Base-by-base conservation (phyloP, 192 early-diverging fungal genomes). In the Backusella liffmaniae region DNA sequence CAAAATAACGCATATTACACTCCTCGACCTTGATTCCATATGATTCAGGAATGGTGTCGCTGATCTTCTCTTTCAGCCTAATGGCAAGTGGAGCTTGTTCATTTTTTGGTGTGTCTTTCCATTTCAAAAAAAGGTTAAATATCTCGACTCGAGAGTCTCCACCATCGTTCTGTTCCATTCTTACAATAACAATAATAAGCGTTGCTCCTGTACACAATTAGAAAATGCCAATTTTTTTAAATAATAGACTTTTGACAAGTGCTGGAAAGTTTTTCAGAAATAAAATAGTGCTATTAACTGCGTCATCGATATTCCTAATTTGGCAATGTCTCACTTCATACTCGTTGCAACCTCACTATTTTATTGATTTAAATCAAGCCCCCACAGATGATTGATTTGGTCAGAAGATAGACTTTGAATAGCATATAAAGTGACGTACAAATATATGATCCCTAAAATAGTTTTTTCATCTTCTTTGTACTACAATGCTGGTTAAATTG, bases 21-120 rank as follows among this genome's bases (percentile, higher is more conserved):
- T 62, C 56, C 56, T 62, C 56, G 56, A 62, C 2, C 23, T 62
- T 62, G 21, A 62, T 62, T 62, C 56, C 26, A 62, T 62, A 62
- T 4, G 56, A 62, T 1, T 5, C 10, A 7, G 56, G 56, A 62
- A 62, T 62, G 23, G 56, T 62, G 18, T 29, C 56, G 8, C 56
- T 62, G 26, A 62, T 62, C 56, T 62, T 62, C 56, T 62, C 56
- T n/a, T 29, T 62, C n/a, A 62, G 3, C 23, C 23, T 62, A 26
- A 29, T 26, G 12, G 56, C 56, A 13, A 62, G 26, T 13, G 23
- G 12, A 13, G 21, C 26, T 13, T 62, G 21, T 62, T 62, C 23
- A 12, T 62, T 62, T 29, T 62, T 62, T 62, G 23, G 23, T 1
- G 56, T 29, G 12, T 13, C 56, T 62, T 29, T 62, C 56, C 56